Evolutionary conservation across 805 yeast species (phyloP), one percentile per base, ranked within the genome.

Genomic region (Candida saitoana): DNA sequence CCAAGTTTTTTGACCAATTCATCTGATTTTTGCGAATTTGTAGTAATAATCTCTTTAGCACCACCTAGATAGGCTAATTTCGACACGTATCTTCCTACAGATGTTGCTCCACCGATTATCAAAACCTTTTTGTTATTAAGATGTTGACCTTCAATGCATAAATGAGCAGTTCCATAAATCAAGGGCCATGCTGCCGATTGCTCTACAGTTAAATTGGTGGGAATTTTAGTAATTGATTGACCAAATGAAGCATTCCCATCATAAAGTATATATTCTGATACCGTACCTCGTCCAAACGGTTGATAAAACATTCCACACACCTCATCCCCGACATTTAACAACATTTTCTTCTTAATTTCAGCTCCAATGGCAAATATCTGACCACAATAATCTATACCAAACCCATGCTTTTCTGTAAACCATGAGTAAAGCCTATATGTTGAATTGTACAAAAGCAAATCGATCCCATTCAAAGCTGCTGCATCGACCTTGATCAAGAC

Each of bases 71-170:
- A 81, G 7, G 82, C 77, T 32, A 84, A 57, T 57, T 81, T 86
- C 27, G 78, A 64, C 3, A 73, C 67, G 45, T 67, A 71, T 20
- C 71, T 56, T 17, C 90, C 89, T 12, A 84, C 89, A 11, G 82
- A 63, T 1, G 95, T 80, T 6, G 85, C 81, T 18, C 84, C 91
- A 30, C 96, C 96, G 36, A 84, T 64, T 16, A 87, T 71, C 37
- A 85, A 66, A 3, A 84, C 76, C 44, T 70, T 74, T 4, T 78
- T 65, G 8, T 67, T 65, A 30, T 63, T 66, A 16, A 76, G 61
- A 25, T 60, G 66, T 3, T 56, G 55, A 19, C 52, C 39, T 6
- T 56, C 54, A 22, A 74, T 56, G 38, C 70, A 54, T 38, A 65
- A 56, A 48, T 54, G 70, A 0, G 91, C 90, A 3, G 95, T 82